A percentile compares a stretch with the other conserved stretches of the same genome.
Conservation (phyloP, 345 rosid genomes). For the Cardamine occulta region DNA sequence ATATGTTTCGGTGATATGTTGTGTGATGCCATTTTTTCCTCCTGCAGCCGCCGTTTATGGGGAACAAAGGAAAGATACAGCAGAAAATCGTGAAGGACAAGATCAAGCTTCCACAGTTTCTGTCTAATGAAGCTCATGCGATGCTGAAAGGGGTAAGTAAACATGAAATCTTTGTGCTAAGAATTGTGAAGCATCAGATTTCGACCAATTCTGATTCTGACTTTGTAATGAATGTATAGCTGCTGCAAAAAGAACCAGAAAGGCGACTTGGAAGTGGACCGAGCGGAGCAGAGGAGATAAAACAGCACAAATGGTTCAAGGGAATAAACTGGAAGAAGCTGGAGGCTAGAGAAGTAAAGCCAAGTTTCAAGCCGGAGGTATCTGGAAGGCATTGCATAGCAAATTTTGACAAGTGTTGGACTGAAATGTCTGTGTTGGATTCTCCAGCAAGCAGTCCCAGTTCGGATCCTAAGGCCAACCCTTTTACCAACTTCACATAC, state of each 20-base stretch:
- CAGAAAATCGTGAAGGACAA: slow-evolving; percentile 83
- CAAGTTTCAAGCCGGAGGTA: slow-evolving; percentile 82
- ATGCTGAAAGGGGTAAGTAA: slow-evolving; percentile 75
- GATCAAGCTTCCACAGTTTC: slow-evolving; percentile 70
- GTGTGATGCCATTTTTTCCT: slow-evolving; percentile 5
- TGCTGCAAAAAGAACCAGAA: slow-evolving; percentile 75
- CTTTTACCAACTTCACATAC: slow-evolving; percentile 70
- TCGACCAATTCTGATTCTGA: not conserved
- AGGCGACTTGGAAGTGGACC: slow-evolving; percentile 79
- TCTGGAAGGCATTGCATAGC: slow-evolving; percentile 84
- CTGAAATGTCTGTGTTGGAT: slow-evolving; percentile 77
- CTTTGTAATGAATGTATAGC: slow-evolving; percentile 52
- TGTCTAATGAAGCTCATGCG: slow-evolving; percentile 80
- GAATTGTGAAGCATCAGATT: not conserved
- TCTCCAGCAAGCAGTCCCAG: slow-evolving; percentile 87
- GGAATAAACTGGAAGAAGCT: slow-evolving; percentile 84
- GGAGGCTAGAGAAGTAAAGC: slow-evolving; percentile 73
- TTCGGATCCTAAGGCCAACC: slow-evolving; percentile 57
- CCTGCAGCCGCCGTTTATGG: slow-evolving; percentile 81
- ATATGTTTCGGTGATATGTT: not conserved
- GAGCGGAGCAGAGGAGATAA: slow-evolving; percentile 70
- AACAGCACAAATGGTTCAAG: slow-evolving; percentile 89
- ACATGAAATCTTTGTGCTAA: not conserved
- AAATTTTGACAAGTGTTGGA: slow-evolving; percentile 86
- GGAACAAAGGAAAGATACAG: slow-evolving; percentile 71